Evolutionary conservation across 257 asterid species (phyloP), one percentile per base, ranked within the genome.

Genomic region (Euphrasia confusa): DNA sequence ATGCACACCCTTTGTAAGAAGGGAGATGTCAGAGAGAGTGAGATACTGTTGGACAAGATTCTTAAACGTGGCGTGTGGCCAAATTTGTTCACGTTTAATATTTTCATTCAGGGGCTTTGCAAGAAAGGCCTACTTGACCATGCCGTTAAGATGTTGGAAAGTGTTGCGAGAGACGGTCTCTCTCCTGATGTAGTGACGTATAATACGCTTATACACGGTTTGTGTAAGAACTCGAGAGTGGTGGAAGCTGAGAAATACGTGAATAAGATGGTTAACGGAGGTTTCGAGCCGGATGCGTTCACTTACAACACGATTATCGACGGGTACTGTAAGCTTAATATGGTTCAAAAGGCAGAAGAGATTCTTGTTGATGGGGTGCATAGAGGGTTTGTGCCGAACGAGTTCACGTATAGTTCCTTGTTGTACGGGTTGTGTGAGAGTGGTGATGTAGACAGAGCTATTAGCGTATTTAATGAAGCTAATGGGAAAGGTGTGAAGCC

Each of bases 51-150:
- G 37, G 75, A 73, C 72, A 92, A 87, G 88, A 87, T 87, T 59
- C 64, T 84, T 26, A 92, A 92, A 73, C 81, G 88, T 72, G 96
- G 96, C 0, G 78, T 89, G 4, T 42, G 67, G 26, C 96, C 97
- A 0, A 92, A 92, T 78, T 74, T 89, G 66, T 89, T 78, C 75
- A 89, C 97, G 0, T 71, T 78, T 78, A 92, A 92, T 71, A 81
- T 92, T 58, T 83, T 92, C 67, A 81, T 89, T 54, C 97, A 74
- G 67, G 95, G 99, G 42, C 93, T 86, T 68, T 89, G 95, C 72
- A 81, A 73, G 63, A 84, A 77, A 37, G 94, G 94, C 26, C 68
- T 70, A 12, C 82, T 81, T 48, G 79, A 75, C 59, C 82, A 80
- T 72, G 95, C 97, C 54, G 76, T 75, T 15, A 78, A 80, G 80